Percentiles rank a stretch among this genome's conserved stretches.
phyloP scores from a whole-genome alignment of 2,329 filamentous ascomycete species.

The Aspergillus sp. region DNA sequence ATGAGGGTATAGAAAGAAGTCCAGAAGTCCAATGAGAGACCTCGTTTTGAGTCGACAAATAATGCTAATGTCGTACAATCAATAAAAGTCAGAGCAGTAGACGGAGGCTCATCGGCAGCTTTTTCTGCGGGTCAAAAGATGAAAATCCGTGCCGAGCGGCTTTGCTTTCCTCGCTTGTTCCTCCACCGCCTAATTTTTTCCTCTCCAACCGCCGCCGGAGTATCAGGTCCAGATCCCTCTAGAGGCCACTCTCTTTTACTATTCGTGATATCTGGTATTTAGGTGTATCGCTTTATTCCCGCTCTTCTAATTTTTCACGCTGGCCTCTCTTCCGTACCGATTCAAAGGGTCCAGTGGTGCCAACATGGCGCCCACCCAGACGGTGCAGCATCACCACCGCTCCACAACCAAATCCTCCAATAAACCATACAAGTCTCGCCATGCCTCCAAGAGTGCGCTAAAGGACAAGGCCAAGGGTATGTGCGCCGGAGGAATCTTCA shows the following conservation, averaged over 20 bases:
- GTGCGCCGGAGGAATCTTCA: neutral
- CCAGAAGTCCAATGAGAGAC: neutral
- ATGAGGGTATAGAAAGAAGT: neutral
- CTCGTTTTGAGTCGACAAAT: neutral
- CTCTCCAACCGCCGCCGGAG: conserved; percentile 21
- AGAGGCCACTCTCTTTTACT: conserved; percentile 13
- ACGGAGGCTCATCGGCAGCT: conserved; percentile 3
- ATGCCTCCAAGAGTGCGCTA: conserved; percentile 82
- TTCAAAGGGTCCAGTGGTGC: conserved; percentile 70
- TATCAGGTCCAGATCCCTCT: conserved; percentile 7
- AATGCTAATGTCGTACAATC: neutral
- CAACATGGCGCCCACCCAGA: conserved; percentile 72
- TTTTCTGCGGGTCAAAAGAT: conserved; percentile 20
- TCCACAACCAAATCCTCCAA: conserved; percentile 85
- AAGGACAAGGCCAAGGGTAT: conserved; percentile 83
- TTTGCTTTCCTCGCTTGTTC: conserved; percentile 21
- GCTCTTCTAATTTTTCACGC: conserved; percentile 20
- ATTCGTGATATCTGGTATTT: conserved; percentile 13
- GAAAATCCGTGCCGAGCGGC: conserved; percentile 9
- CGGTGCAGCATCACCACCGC: conserved; percentile 71
- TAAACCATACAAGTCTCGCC: conserved; percentile 90
- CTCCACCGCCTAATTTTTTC: conserved; percentile 40
- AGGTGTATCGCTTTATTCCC: conserved; percentile 6
- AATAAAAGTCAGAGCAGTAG: neutral
- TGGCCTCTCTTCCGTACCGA: conserved; percentile 71